A percentile compares a stretch with the other conserved stretches of the same genome.
Conservation (phyloP, 2,329 filamentous ascomycete genomes). For the Fusarium sp. region DNA sequence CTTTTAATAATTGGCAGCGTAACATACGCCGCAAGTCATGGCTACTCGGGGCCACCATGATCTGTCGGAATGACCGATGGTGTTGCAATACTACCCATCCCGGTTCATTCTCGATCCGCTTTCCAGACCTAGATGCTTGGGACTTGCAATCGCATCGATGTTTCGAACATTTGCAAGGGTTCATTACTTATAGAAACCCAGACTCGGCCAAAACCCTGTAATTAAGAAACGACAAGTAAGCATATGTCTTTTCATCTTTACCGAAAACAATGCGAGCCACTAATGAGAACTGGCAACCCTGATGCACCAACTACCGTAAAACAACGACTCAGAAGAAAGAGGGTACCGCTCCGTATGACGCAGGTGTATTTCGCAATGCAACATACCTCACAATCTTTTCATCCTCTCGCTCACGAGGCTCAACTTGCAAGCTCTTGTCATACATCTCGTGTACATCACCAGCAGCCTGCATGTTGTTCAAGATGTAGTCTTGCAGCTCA, state of each 20-base stretch:
- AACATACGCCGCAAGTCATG: constrained; percentile 14
- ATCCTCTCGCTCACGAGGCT: constrained; percentile 95
- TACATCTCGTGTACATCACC: constrained; percentile 99
- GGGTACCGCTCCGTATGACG: constrained; percentile 37
- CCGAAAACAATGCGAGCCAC: constrained; percentile 2
- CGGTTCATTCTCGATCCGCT: constrained; percentile 12
- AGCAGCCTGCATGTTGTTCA: constrained; percentile 94
- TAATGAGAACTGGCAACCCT: constrained; percentile 18
- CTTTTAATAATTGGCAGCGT: constrained; percentile 12
- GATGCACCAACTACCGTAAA: constrained; percentile 17
- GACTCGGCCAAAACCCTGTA: constrained; percentile 70
- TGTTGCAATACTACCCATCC: constrained; percentile 19
- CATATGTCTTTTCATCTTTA: constrained; percentile 33
- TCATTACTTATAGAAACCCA: constrained; percentile 65
- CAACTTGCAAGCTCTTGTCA: constrained; percentile 92
- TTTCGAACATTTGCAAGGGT: constrained; percentile 24
- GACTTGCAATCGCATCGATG: constrained; percentile 14
- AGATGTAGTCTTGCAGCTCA: constrained; percentile 95
- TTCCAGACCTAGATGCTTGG: constrained; percentile 13
- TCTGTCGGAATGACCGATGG: constrained; percentile 14
- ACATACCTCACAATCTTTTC: constrained; percentile 99
- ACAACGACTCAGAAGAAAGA: constrained; percentile 39
- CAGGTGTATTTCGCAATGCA: constrained; percentile 46
- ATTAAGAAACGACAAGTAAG: constrained; percentile 43
- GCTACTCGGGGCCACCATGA: constrained; percentile 16